Base-by-base conservation (phyloP, 179 eudicot species). In the Beta corolliflora region DNA sequence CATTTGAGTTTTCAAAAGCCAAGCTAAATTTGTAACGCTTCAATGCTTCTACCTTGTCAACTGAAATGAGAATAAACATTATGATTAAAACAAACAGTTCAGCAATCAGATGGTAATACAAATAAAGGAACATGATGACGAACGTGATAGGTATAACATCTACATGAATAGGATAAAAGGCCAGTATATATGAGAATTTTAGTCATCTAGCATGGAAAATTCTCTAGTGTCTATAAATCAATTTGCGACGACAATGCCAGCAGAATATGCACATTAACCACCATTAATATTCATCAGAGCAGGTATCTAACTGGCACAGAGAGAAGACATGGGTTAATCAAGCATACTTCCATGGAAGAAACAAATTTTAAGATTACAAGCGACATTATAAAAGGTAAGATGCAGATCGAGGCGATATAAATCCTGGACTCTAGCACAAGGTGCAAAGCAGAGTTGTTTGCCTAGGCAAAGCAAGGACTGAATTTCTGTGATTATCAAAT, bases 1-100 rank as follows among this genome's bases (percentile, higher is more conserved):
- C 99, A 58, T 94, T 94, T 21, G 99, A 94, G 80, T 95, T 95
- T 87, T 95, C 99, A 84, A 95, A 95, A 76, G 99, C 98, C 92
- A 95, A 85, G 89, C 99, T 95, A 77, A 95, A 95, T 84, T 91
- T 95, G 88, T 94, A 95, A 71, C 73, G 92, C 91, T 89, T 95
- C 84, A 95, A 75, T 76, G 98, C 68, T 84, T 89, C 91, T 66
- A 95, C 92, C 90, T 95, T 95, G 85, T 94, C 88, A 85, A 94
- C 99, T 95, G 94, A 86, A 83, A 85, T 75, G 48, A 66, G 56
- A 75, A 11, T 16, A 53, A 68, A 68, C 12, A 55, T 5, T 29
- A 25, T 16, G 5, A 46, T 75, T 2, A n/a, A 19, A 19, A 67
- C 45, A 1, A 36, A 31, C 58, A 72, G 1, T 31, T 77, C 21